Percentiles rank a stretch among this genome's conserved stretches.
Evolutionary conservation across 148 eudicot species (phyloP).

Genomic region (Pharnaceum exiguum): DNA sequence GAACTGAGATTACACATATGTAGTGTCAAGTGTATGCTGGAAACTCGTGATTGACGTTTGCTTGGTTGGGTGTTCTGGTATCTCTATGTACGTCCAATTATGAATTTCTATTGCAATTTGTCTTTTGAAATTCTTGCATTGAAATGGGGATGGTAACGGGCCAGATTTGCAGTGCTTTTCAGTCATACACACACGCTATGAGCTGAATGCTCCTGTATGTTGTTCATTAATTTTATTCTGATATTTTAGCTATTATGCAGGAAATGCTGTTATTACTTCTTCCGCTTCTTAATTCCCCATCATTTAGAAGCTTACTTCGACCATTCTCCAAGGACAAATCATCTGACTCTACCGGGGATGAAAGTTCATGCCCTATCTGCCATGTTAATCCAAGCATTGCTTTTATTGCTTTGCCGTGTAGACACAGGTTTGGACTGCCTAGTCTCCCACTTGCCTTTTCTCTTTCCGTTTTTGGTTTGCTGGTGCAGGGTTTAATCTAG

Average conservation of each 20-base stretch:
- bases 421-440: slow-evolving; percentile 61
- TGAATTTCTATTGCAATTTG: too few species aligned
- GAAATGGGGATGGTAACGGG: background rate
- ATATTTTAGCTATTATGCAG: slow-evolving; percentile 37
- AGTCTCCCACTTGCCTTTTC: background rate
- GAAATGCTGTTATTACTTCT: slow-evolving; percentile 93
- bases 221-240: background rate
- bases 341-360: slow-evolving; percentile 51
- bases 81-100: too few species aligned
- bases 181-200: background rate
- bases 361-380: slow-evolving; percentile 82
- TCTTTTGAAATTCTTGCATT: too few species aligned
- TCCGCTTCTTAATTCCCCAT: slow-evolving; percentile 92
- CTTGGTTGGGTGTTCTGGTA: too few species aligned
- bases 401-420: slow-evolving; percentile 89
- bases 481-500: too few species aligned
- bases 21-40: too few species aligned
- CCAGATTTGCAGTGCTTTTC: background rate
- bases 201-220: background rate
- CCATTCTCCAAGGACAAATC: slow-evolving; percentile 85
- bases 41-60: too few species aligned
- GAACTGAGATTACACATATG: background rate
- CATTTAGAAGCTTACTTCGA: slow-evolving; percentile 62
- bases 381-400: slow-evolving; percentile 71
- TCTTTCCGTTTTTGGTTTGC: background rate